Conservation (phyloP, 1,139 yeast genomes). For the Kodamaea fungicola region DNA sequence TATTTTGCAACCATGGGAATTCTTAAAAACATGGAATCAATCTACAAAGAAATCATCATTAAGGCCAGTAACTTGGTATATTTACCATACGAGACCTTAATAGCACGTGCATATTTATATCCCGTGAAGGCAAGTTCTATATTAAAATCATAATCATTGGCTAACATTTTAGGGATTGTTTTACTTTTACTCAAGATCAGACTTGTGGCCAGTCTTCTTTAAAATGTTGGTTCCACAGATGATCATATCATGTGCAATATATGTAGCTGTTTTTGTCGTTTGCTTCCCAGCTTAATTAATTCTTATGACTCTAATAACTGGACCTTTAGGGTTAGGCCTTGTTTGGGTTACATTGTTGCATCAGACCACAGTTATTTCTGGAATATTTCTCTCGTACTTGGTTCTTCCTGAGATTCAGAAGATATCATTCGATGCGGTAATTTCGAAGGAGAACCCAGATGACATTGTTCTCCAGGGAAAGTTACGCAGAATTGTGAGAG, state of each 20-base stretch:
- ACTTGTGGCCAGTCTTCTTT: conserved; percentile 50
- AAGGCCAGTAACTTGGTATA: background rate
- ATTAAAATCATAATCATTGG: background rate
- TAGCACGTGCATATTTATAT: conserved; percentile 23
- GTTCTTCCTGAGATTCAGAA: conserved; percentile 58
- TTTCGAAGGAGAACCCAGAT: conserved; percentile 48
- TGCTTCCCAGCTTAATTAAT: conserved; percentile 50
- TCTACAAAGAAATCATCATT: background rate
- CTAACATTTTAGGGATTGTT: conserved; percentile 35
- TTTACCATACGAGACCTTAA: conserved; percentile 14
- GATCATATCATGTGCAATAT: conserved; percentile 40
- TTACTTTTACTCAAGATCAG: conserved; percentile 43
- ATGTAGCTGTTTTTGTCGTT: conserved; percentile 32
- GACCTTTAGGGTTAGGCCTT: conserved; percentile 52
- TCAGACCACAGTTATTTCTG: conserved; percentile 48
- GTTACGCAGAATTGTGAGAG: conserved; percentile 35
- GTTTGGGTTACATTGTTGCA: conserved; percentile 55
- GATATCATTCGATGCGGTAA: conserved; percentile 54
- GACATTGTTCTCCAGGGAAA: conserved; percentile 47
- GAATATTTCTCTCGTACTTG: conserved; percentile 44
- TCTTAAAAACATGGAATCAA: background rate
- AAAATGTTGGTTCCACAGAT: conserved; percentile 47
- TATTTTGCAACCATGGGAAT: background rate
- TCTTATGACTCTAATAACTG: conserved; percentile 45
- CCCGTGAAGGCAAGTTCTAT: conserved; percentile 24